A percentile compares a stretch with the other conserved stretches of the same genome.
Conservation (phyloP, 2,329 filamentous ascomycete species). For the Exserohilum rostratum region DNA sequence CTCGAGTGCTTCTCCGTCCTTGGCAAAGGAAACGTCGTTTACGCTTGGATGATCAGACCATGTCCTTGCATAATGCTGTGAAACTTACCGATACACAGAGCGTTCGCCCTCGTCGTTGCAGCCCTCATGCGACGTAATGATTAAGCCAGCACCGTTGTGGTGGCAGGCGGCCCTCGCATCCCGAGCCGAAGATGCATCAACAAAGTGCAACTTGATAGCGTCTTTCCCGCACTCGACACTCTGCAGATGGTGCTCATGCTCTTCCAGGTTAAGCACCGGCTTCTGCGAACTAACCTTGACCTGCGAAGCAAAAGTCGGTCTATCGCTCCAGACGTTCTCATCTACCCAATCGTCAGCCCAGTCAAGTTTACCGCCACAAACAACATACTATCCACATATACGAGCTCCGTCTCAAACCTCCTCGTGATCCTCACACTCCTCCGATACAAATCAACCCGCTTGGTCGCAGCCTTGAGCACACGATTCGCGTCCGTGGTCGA, state of each 20-base stretch:
- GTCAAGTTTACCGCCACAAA: background rate
- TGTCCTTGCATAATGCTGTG: background rate
- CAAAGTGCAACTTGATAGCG: constrained; percentile 40
- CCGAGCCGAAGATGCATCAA: constrained; percentile 27
- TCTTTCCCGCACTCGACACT: constrained; percentile 36
- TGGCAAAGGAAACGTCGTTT: constrained; percentile 24
- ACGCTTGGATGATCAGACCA: constrained; percentile 24
- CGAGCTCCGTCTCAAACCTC: constrained; percentile 35
- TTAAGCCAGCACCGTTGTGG: constrained; percentile 29
- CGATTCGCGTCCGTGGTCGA: constrained; percentile 20
- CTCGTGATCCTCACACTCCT: constrained; percentile 34
- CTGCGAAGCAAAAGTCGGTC: constrained; percentile 44
- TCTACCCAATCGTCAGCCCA: constrained; percentile 16
- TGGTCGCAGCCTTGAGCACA: constrained; percentile 42
- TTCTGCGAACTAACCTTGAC: constrained; percentile 40
- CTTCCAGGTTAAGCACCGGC: constrained; percentile 45
- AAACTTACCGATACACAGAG: constrained; percentile 40
- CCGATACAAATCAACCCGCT: constrained; percentile 30
- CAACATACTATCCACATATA: constrained; percentile 44
- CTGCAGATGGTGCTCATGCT: constrained; percentile 44
- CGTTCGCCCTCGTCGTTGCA: constrained; percentile 48
- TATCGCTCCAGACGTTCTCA: constrained; percentile 31
- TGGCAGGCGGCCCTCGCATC: constrained; percentile 36
- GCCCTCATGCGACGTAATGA: constrained; percentile 47
- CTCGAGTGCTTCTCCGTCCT: constrained; percentile 35